Evolutionary conservation across 2,329 filamentous ascomycete species (phyloP).

Genomic region (Aciculosporium take): DNA sequence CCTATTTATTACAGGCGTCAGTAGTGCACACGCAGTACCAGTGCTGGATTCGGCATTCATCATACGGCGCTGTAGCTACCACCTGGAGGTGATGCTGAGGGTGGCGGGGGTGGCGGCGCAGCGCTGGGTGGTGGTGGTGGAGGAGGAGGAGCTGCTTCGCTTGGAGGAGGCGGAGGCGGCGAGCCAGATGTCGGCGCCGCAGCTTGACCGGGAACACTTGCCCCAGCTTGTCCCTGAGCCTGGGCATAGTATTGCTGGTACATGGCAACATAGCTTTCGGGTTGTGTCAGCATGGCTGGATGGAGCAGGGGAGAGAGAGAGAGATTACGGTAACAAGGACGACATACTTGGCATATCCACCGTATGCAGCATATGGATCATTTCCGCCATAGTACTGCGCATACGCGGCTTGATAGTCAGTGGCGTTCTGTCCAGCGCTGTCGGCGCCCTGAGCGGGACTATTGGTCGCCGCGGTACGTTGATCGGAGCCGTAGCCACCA

Average conservation of each 20-base stretch:
- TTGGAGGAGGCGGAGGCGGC: slow-evolving; percentile 45
- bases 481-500: slow-evolving; percentile 17
- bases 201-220: slow-evolving; percentile 27
- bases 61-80: slow-evolving; percentile 51
- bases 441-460: slow-evolving; percentile 20
- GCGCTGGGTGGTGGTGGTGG: slow-evolving; percentile 25
- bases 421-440: slow-evolving; percentile 13
- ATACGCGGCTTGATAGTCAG: slow-evolving; percentile 68
- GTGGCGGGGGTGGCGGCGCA: slow-evolving; percentile 37
- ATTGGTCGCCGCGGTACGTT: slow-evolving; percentile 17
- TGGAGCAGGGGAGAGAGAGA: neutral
- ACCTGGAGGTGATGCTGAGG: slow-evolving; percentile 37
- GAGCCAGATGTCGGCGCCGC: slow-evolving; percentile 32
- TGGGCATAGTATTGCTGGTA: slow-evolving; percentile 57
- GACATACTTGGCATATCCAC: slow-evolving; percentile 65
- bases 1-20: slow-evolving; percentile 19
- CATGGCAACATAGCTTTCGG: slow-evolving; percentile 46
- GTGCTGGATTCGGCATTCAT: slow-evolving; percentile 6
- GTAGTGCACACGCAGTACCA: neutral
- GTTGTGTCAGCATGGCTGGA: slow-evolving; percentile 10
- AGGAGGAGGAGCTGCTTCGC: slow-evolving; percentile 48
- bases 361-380: slow-evolving; percentile 83
- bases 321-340: neutral
- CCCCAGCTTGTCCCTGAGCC: slow-evolving; percentile 28
- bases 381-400: slow-evolving; percentile 62